phyloP scores from a whole-genome alignment of 1,139 yeast genomes.

The Groenewaldozyma auringiensis region DNA sequence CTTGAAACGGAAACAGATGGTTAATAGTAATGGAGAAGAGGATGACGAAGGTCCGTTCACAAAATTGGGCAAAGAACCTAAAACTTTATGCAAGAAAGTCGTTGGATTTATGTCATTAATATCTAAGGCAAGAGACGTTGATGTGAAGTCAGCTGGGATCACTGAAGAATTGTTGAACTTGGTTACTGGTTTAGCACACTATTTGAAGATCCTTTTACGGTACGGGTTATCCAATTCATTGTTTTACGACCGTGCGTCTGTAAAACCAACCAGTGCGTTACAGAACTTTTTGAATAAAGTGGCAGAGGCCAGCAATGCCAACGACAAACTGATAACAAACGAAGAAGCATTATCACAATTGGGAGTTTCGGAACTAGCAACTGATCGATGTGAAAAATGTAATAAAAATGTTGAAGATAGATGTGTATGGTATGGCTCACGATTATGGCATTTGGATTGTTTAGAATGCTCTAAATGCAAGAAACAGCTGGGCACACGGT shows the following conservation, averaged over 20 bases:
- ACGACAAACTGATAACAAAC: conserved; percentile 27
- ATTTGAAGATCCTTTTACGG: conserved; percentile 74
- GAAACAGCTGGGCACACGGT: conserved; percentile 15
- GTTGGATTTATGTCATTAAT: conserved; percentile 38
- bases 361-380: conserved; percentile 55
- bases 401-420: conserved; percentile 72
- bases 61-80: conserved; percentile 64
- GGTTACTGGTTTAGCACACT: conserved; percentile 90
- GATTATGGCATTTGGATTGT: conserved; percentile 80
- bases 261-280: conserved; percentile 49
- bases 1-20: conserved; percentile 11
- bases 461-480: conserved; percentile 44
- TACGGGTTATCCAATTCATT: conserved; percentile 73
- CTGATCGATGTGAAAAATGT: conserved; percentile 72
- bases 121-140: conserved; percentile 30
- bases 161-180: conserved; percentile 66
- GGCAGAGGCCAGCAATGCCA: conserved; percentile 32
- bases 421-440: conserved; percentile 54
- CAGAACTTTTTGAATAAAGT: conserved; percentile 50
- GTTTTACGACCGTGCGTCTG: conserved; percentile 51
- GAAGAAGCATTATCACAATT: conserved; percentile 35
- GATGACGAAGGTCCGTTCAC: conserved; percentile 15
- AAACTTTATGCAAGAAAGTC: conserved; percentile 54
- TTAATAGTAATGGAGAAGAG: no score
- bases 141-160: conserved; percentile 23